phyloP scores from a whole-genome alignment of 2,329 filamentous ascomycete genomes.

The Fusarium sp. region DNA sequence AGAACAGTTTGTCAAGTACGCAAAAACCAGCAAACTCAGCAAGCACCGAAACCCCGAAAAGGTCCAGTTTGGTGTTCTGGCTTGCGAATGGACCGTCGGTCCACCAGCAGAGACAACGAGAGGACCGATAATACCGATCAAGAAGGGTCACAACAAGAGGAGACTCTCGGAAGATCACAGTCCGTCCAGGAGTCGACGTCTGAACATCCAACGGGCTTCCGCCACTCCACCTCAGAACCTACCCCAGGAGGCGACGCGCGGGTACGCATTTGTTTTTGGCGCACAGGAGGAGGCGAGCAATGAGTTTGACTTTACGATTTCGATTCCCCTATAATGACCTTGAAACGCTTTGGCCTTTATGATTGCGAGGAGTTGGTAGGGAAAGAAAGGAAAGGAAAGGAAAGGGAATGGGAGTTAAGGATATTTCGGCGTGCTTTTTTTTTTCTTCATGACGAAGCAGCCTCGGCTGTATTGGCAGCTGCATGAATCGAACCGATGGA shows the following conservation, averaged over 20 bases:
- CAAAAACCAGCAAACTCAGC: slow-evolving; percentile 48
- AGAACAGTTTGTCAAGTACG: slow-evolving; percentile 52
- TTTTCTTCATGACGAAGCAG: neutral
- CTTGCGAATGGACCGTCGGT: slow-evolving; percentile 54
- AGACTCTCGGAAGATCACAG: slow-evolving; percentile 40
- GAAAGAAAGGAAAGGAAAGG: neutral
- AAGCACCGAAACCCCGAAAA: slow-evolving; percentile 49
- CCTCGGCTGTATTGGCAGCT: neutral
- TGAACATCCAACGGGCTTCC: slow-evolving; percentile 8
- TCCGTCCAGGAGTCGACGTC: slow-evolving; percentile 31
- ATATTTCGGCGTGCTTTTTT: neutral
- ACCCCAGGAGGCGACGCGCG: slow-evolving; percentile 5
- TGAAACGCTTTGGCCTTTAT: slow-evolving; percentile 2
- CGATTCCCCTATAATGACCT: slow-evolving; percentile 19
- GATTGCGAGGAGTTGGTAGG: slow-evolving; percentile 23
- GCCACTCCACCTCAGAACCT: neutral
- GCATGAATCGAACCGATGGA: slow-evolving; percentile 1
- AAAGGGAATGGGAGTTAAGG: slow-evolving; percentile 12
- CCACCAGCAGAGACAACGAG: slow-evolving; percentile 28
- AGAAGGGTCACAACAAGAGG: slow-evolving; percentile 46
- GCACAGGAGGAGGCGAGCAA: slow-evolving; percentile 23
- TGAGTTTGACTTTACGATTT: slow-evolving; percentile 43
- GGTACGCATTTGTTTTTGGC: slow-evolving; percentile 42
- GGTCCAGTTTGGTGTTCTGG: slow-evolving; percentile 57
- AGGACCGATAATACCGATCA: slow-evolving; percentile 19